Base-by-base conservation (phyloP, 1,284 basidiomycete genomes). In the Amylostereum chailletii region DNA sequence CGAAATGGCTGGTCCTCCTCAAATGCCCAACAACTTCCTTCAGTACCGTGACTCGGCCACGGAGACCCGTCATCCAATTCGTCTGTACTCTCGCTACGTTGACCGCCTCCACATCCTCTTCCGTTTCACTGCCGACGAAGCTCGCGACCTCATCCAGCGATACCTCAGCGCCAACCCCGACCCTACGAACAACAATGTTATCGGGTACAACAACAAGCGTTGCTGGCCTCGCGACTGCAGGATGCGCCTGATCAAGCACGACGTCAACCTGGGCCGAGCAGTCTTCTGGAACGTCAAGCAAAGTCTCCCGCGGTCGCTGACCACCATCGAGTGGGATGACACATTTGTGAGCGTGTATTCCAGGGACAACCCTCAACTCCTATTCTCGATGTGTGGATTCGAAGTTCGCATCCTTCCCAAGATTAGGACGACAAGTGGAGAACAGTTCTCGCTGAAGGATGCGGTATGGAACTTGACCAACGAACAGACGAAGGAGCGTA, bases 271-370 rank as follows among this genome's bases (percentile, higher is more conserved):
- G 34, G 95, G 95, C 33, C 83, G 96, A 57, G 96, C 96, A 4
- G 95, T 98, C 8, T 98, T 97, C 71, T 99, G 95, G 96, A 98
- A 98, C 60, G 92, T 99, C 66, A 98, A 98, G 74, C 95, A 98
- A 69, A 92, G 91, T 58, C 68, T 99, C 41, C 96, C 96, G 1
- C 77, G 95, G 51, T 97, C 94, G 32, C 72, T 99, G 54, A 99
- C 95, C 2, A 98, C 96, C 0, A 98, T 99, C 64, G 96, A 98
- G 65, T 99, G 95, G 95, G 94, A 97, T 57, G 92, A 96, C 64
- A 93, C 92, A 0, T 94, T 94, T 62, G 90, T 91, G 55, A 94
- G 90, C 55, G 95, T 99, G 46, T 99, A 93, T 71, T 96, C 93
- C 34, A 92, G 92, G 66, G 89, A 99, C 66, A 99, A 99, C 68